Conservation (phyloP, 345 rosid genomes). For the Eucalyptus caleyi region DNA sequence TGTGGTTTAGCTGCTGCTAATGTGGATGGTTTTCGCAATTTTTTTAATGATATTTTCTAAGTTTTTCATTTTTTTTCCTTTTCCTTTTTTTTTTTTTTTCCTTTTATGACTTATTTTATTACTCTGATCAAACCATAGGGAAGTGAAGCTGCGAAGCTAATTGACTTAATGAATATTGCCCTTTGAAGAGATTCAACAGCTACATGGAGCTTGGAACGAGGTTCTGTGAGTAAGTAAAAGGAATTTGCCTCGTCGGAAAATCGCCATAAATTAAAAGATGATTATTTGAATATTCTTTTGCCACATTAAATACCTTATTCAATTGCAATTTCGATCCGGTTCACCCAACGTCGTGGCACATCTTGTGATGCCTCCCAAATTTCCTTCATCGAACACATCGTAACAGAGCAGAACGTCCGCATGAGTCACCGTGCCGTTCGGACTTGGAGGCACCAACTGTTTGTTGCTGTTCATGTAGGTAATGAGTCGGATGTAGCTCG, state of each 20-base stretch:
- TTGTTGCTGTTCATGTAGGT: background rate
- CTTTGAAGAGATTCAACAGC: background rate
- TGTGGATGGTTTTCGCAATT: background rate
- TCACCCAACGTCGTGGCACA: background rate
- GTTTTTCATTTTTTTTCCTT: background rate
- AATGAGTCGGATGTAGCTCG: background rate
- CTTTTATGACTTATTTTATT: background rate
- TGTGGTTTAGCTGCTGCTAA: accelerated
- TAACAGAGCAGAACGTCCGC: background rate
- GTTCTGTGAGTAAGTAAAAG: background rate
- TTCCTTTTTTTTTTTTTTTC: accelerated
- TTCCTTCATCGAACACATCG: background rate
- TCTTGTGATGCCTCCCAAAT: background rate
- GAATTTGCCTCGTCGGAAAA: background rate
- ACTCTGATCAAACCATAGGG: background rate
- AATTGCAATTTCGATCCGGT: background rate
- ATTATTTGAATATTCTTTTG: background rate
- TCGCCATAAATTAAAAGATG: background rate
- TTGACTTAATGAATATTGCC: background rate
- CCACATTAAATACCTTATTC: background rate
- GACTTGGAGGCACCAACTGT: background rate
- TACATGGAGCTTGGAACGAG: background rate
- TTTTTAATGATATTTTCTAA: background rate
- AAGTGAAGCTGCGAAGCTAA: background rate
- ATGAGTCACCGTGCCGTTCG: too few relatives aligned